These are phyloP conservation scores for Salvia splendens DNA, from an alignment of 257 asterid species.

Conservation along the genomic window DNA sequence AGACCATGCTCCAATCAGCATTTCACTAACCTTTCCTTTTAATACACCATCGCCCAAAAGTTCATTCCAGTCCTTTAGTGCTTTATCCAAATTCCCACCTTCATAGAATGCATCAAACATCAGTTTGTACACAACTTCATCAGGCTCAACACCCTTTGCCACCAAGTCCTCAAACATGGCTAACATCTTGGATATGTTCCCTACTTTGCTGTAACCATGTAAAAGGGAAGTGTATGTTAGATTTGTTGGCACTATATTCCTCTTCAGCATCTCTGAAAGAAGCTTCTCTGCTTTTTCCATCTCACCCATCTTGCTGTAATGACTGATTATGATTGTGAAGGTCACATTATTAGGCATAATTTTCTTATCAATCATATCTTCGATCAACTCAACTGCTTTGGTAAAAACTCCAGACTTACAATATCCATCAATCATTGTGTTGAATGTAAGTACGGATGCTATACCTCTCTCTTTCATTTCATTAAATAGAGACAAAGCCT, in stretches of 20 bases:
- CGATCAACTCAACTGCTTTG: conserved; percentile 62
- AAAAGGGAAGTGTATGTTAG: conserved; percentile 73
- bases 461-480: conserved; percentile 56
- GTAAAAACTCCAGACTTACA: conserved; percentile 66
- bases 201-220: conserved; percentile 69
- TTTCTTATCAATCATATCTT: conserved; percentile 57
- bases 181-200: conserved; percentile 62
- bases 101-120: conserved; percentile 59
- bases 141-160: conserved; percentile 71
- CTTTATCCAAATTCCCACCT: conserved; percentile 59
- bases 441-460: conserved; percentile 65
- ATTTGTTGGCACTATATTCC: conserved; percentile 61
- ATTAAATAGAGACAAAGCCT: conserved; percentile 56
- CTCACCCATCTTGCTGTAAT: conserved; percentile 57
- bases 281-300: conserved; percentile 72
- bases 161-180: conserved; percentile 59
- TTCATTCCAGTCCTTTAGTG: conserved; percentile 59
- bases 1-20: conserved; percentile 52
- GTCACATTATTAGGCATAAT: conserved; percentile 74
- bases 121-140: conserved; percentile 56
- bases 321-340: conserved; percentile 68
- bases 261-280: conserved; percentile 58
- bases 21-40: conserved; percentile 55
- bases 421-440: conserved; percentile 67
- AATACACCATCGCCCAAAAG: conserved; percentile 59